phyloP scores from a whole-genome alignment of 2,329 filamentous ascomycete genomes.

The Sclerotinia borealis region DNA sequence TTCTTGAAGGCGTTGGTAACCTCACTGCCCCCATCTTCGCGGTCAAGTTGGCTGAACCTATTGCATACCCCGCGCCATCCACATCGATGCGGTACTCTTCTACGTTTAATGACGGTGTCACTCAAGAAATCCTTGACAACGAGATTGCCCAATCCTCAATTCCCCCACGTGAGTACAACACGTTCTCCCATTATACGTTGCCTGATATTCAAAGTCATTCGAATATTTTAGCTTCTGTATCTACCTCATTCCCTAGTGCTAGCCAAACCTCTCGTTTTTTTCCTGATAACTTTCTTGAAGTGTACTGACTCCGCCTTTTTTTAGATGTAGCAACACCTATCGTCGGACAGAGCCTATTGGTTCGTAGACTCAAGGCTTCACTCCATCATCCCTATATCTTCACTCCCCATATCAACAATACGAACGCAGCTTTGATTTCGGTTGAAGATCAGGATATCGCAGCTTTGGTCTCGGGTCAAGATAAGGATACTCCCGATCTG shows the following conservation, averaged over 20 bases:
- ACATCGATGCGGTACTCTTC: not conserved
- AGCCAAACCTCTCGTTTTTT: not conserved
- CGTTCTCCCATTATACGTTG: not conserved
- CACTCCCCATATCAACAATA: slow-evolving; percentile 5
- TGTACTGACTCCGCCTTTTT: not conserved
- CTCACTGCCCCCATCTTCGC: not conserved
- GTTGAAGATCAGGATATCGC: not conserved
- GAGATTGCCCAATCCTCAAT: not conserved
- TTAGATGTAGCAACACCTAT: not conserved
- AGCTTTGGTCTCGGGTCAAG: not conserved
- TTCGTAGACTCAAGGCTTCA: slow-evolving; percentile 7
- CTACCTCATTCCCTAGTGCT: not conserved
- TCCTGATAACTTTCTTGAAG: not conserved
- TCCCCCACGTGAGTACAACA: not conserved
- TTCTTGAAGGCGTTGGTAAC: not conserved
- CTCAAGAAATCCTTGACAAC: not conserved
- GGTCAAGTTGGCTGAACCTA: slow-evolving; percentile 1
- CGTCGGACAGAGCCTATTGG: not conserved
- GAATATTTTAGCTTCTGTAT: not conserved
- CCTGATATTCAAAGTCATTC: not conserved
- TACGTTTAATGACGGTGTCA: not conserved
- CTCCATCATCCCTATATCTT: slow-evolving; percentile 11
- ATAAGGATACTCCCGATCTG: not conserved
- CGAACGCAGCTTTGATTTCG: not conserved
- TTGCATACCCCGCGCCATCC: not conserved